A percentile compares a stretch with the other conserved stretches of the same genome.
Evolutionary conservation across 1,139 yeast species (phyloP).

Genomic region (Nadsonia commutata): DNA sequence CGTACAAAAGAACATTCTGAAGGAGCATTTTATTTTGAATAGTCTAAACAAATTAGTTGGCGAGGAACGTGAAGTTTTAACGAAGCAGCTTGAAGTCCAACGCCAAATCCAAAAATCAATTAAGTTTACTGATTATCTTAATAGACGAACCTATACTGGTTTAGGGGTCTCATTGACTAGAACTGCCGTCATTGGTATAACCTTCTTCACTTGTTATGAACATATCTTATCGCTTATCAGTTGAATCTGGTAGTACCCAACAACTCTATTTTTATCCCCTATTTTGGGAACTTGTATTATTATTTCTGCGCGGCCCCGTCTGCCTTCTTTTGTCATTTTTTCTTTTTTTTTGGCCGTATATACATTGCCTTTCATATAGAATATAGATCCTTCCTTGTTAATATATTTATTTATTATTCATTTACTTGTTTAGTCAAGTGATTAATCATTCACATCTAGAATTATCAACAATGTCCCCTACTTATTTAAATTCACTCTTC

Average conservation of each 20-base stretch:
- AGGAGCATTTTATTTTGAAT: conserved; percentile 35
- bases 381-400: no score
- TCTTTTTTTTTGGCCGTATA: no score
- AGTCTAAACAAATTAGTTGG: conserved; percentile 41
- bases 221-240: conserved; percentile 20
- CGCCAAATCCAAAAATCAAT: conserved; percentile 18
- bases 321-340: no score
- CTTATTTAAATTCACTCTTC: background rate
- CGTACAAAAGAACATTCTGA: conserved; percentile 44
- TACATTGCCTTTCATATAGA: no score
- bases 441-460: no score
- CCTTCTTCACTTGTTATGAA: conserved; percentile 63
- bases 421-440: no score
- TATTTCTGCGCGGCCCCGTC: no score
- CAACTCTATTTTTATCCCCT: no score
- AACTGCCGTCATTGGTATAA: conserved; percentile 58
- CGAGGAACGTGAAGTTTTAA: conserved; percentile 21
- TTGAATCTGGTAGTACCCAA: no score
- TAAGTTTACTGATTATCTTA: conserved; percentile 13
- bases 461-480: no score
- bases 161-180: conserved; percentile 59
- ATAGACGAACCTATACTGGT: conserved; percentile 51
- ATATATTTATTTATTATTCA: no score
- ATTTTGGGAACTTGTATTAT: no score
- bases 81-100: conserved; percentile 20